Base-by-base conservation (phyloP, 2,329 filamentous ascomycete species). In the Cladophialophora psammophila region DNA sequence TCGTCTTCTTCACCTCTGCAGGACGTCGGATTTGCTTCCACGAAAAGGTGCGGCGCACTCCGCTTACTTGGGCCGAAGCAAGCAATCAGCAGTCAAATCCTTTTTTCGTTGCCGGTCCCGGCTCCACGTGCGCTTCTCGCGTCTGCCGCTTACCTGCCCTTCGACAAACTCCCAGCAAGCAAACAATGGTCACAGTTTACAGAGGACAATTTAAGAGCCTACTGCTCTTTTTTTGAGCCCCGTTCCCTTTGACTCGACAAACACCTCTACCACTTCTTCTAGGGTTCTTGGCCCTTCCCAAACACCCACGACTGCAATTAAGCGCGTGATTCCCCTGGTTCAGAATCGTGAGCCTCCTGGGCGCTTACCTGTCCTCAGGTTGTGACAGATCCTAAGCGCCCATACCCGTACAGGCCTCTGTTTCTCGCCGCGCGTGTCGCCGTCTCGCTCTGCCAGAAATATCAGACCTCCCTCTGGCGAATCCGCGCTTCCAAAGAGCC, bases 61-160 rank as follows among this genome's bases (percentile, higher is more conserved):
- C 55, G 45, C 36, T 48, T 12, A 48, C 60, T 63, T 18, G 34
- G 34, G 59, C 38, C 31, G 5, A 20, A n/a, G 8, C 50, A 45
- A 63, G 50, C 60, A 56, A 45, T 54, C 52, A 36, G 36, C 60
- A 45, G 48, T 12, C 60, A 50, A 32, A 32, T 55, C 13, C 13
- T 20, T 35, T 42, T 18, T 34, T 35, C 34, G 26, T 20, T 40
- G 31, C 38, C 35, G 12, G 56, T 34, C n/a, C 55, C 45, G 32
- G 48, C 65, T 65, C 60, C 65, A 65, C 58, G 62, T 68, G 68
- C 65, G 68, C 68, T 70, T 70, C 68, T 60, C 62, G 68, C 68
- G 68, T 58, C 68, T 70, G 36, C 45, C 62, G 67, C 64, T 69
- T 65, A 69, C 67, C 57, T 54, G 50, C 56, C 63, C 60, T 56